phyloP scores from a whole-genome alignment of 139 green algal species.

The Chlorella ohadii region DNA sequence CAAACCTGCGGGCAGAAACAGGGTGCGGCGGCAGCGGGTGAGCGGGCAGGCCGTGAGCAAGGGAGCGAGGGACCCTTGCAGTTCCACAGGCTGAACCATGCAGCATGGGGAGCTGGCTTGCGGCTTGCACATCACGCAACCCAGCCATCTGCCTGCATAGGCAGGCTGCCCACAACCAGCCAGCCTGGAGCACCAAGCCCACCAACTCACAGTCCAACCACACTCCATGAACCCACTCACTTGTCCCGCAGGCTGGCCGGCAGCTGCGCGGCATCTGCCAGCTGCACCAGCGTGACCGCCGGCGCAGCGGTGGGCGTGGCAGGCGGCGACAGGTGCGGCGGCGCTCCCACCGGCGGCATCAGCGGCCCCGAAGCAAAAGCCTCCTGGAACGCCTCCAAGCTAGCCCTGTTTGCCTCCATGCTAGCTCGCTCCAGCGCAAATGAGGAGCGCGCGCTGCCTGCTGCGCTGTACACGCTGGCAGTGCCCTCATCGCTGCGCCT shows the following conservation, averaged over 20 bases:
- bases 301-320: slow-evolving; percentile 1
- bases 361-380: not conserved
- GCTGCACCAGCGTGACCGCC: not conserved
- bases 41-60: too few relatives aligned
- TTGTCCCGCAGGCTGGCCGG: not conserved
- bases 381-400: slow-evolving; percentile 53
- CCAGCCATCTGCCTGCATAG: too few relatives aligned
- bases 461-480: not conserved
- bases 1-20: not conserved
- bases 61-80: too few relatives aligned
- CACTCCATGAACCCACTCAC: not conserved
- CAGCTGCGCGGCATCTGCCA: not conserved
- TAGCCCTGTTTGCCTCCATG: slow-evolving; percentile 51
- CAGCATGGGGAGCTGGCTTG: too few relatives aligned
- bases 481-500: not conserved
- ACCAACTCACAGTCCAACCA: too few relatives aligned
- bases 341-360: slow-evolving; percentile 1
- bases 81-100: too few relatives aligned
- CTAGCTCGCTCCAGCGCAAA: slow-evolving; percentile 54
- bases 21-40: too few relatives aligned
- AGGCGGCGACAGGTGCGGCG: not conserved
- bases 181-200: too few relatives aligned
- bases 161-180: not conserved
- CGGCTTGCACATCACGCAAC: too few relatives aligned
- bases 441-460: slow-evolving; percentile 28